Evolutionary conservation across 306 rosid genomes (phyloP).

Genomic region (Macrotyloma uniflorum): DNA sequence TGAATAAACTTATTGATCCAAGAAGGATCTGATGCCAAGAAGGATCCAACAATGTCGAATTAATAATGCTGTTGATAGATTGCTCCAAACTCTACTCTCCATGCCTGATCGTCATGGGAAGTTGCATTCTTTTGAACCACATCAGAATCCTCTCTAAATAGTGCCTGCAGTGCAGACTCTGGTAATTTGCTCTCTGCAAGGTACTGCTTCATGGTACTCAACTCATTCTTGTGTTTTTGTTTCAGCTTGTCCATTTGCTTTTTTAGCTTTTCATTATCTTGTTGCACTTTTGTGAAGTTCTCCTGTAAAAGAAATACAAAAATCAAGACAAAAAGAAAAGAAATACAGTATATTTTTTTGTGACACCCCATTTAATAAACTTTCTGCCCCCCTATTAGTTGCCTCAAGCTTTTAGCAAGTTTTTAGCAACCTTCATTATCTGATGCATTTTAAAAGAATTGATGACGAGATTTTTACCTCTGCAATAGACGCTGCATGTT

Average conservation of each 20-base stretch:
- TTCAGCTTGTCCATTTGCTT: conserved; percentile 89
- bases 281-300: conserved; percentile 54
- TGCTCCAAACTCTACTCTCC: conserved; percentile 98
- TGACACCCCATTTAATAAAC: background rate
- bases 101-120: conserved; percentile 69
- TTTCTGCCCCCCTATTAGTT: background rate
- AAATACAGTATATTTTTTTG: background rate
- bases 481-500: conserved; percentile 70
- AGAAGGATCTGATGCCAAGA: conserved; percentile 48
- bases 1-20: conserved; percentile 36
- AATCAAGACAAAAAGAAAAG: background rate
- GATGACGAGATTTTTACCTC: conserved; percentile 59
- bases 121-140: conserved; percentile 45
- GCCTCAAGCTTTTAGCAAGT: background rate
- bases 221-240: conserved; percentile 94
- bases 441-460: conserved; percentile 6
- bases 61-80: conserved; percentile 88
- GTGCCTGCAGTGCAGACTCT: conserved; percentile 76
- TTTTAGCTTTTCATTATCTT: conserved; percentile 76
- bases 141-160: conserved; percentile 63
- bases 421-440: background rate
- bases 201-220: conserved; percentile 90
- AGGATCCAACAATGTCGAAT: conserved; percentile 4
- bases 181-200: conserved; percentile 90
- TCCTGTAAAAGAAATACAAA: conserved; percentile 57